Evolutionary conservation across 225 moss, liverwort and hornwort species (phyloP).

Genomic region (Polytrichum commune): DNA sequence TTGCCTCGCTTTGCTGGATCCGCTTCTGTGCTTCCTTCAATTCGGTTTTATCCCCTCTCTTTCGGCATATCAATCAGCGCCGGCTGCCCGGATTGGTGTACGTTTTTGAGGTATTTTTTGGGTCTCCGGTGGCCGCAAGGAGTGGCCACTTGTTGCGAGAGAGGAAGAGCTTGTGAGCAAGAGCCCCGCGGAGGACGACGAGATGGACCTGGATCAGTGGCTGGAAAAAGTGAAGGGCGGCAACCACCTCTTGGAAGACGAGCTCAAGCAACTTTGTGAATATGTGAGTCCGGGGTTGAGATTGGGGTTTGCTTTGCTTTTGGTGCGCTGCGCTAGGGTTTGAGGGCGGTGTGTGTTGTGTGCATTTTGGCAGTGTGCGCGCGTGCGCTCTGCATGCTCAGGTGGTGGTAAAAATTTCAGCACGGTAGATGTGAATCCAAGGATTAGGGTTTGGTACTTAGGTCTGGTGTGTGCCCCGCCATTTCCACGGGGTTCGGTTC

Average conservation of each 20-base stretch:
- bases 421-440: background rate
- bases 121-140: too few relatives aligned
- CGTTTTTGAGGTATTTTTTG: too few relatives aligned
- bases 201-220: slow-evolving; percentile 99
- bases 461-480: too few relatives aligned
- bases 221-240: slow-evolving; percentile 99
- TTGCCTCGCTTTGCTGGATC: too few relatives aligned
- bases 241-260: slow-evolving; percentile 87
- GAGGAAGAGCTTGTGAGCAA: too few relatives aligned
- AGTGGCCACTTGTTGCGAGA: too few relatives aligned
- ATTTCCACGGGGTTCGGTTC: too few relatives aligned
- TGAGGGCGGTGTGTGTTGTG: slow-evolving; percentile 14
- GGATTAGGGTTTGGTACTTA: background rate
- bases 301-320: slow-evolving; percentile 9
- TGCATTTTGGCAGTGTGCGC: background rate
- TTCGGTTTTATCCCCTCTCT: too few relatives aligned
- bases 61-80: too few relatives aligned
- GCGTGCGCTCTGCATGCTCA: background rate
- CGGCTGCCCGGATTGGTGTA: too few relatives aligned
- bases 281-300: slow-evolving; percentile 50
- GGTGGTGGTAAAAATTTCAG: background rate
- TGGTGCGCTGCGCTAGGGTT: background rate
- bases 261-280: slow-evolving; percentile 98
- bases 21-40: too few relatives aligned
- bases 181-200: too few relatives aligned